A percentile compares a stretch with the other conserved stretches of the same genome.
Evolutionary conservation across 306 rosid species (phyloP).

Genomic region (Rosa multiflora): DNA sequence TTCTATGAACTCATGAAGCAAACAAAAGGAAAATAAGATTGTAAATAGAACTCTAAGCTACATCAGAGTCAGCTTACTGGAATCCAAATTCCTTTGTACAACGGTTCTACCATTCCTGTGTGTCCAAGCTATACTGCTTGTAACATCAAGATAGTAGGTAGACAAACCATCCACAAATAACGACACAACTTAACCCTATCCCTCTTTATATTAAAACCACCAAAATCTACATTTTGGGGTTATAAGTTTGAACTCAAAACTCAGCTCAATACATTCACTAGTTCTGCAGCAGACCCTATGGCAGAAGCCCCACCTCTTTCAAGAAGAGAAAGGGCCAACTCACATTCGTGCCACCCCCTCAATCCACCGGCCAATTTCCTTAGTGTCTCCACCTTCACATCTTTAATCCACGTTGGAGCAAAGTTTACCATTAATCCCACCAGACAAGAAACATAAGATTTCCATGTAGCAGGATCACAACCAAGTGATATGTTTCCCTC

Average conservation of each 20-base stretch:
- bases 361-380: slow-evolving; percentile 54
- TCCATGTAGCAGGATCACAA: slow-evolving; percentile 66
- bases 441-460: slow-evolving; percentile 59
- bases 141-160: neutral
- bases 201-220: neutral
- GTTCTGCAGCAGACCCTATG: slow-evolving; percentile 65
- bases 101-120: neutral
- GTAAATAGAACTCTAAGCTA: neutral
- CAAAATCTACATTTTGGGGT: slow-evolving; percentile 8
- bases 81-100: neutral
- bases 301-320: slow-evolving; percentile 69
- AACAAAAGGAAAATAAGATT: neutral
- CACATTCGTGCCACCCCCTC: slow-evolving; percentile 62
- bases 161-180: neutral
- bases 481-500: slow-evolving; percentile 62
- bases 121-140: neutral
- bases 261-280: slow-evolving; percentile 36
- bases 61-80: neutral
- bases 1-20: neutral
- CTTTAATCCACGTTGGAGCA: slow-evolving; percentile 61
- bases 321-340: slow-evolving; percentile 65
- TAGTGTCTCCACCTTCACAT: slow-evolving; percentile 54
- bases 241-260: slow-evolving; percentile 16
- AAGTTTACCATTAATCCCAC: slow-evolving; percentile 58
- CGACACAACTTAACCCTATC: neutral